Evolutionary conservation across 225 moss, liverwort and hornwort genomes (phyloP), one percentile per base, ranked within the genome.

Genomic region (Polytrichum formosum): DNA sequence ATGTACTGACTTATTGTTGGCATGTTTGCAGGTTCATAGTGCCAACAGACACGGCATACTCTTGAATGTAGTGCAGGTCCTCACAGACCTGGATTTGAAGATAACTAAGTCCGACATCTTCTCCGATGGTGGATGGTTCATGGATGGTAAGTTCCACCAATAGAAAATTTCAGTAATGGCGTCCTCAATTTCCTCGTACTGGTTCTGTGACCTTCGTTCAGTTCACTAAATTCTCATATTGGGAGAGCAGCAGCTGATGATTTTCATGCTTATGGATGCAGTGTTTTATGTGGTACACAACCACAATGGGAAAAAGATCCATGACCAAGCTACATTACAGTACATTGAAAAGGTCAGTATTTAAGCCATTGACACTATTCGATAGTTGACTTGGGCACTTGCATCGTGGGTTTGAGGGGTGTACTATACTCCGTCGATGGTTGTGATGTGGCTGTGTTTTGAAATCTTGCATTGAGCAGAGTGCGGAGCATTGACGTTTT

Each of bases 61-160:
- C 6, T 56, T 74, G 67, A 66, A 67, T 18, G 74, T 74, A 2
- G 74, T 74, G 5, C 74, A 74, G 31, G 67, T 67, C 20, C 74
- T 74, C 56, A 74, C 74, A 5, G 74, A 74, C 20, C 28, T 74
- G 9, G 74, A 74, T 2, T 66, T 74, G 56, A 66, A 55, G 18
- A 56, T 74, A 30, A 59, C 54, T 0, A 74, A 74, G 28, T 53
- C 67, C 0, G 54, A 74, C 20, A 74, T 74, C 55, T 74, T 66
- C 8, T 67, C 46, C 20, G 74, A 74, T 56, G 67, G 66, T 25
- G 66, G 66, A 28, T 74, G 65, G 55, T 74, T 74, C 30, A 74
- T 74, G 74, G 74, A 74, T 67, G 74, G 74, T 74, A 35, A 30
- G 67, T 67, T 8, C 28, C 46, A 33, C 46, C 46, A 46, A 46